Evolutionary conservation across 73 alveolate species (phyloP), one percentile per base, ranked within the genome.

Genomic region (Halteria grandinella): DNA sequence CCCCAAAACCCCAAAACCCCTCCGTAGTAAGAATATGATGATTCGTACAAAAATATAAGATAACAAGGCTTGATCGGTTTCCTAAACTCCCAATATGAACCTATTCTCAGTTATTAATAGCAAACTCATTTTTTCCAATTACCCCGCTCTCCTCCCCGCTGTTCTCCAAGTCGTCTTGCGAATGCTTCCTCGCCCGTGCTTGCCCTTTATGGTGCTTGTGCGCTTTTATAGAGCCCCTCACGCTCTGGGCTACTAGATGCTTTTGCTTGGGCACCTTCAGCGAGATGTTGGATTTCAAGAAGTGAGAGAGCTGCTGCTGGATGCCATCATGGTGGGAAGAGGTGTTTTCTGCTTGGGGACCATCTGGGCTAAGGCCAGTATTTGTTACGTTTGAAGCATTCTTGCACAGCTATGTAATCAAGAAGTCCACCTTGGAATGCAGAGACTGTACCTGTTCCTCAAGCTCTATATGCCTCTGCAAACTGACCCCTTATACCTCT

Each of bases 161-260:
- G 10, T 11, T 39, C 50, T 39, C n/a, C n/a, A n/a, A n/a, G n/a
- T n/a, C n/a, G n/a, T n/a, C n/a, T 39, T 39, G 10, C 18, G 15
- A 39, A 14, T 7, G 60, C 75, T 25, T 47, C 66, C 53, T n/a
- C 8, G 32, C 25, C 58, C n/a, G n/a, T n/a, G n/a, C n/a, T n/a
- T n/a, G n/a, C n/a, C n/a, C n/a, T n/a, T n/a, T n/a, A n/a, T n/a
- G n/a, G n/a, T n/a, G n/a, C 28, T 47, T 25, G 25, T 66, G 52
- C 20, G 14, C 14, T 45, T 66, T 4, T 14, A 44, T 47, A 6
- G 80, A 63, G 20, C 27, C 53, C 24, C 15, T 66, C 4, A 66
- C 66, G 43, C 80, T 66, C 43, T 45, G 25, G n/a, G 25, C 23
- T 15, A 66, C 34, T 1, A 66, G 80, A 25, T 66, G 25, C 62